Evolutionary conservation across 257 asterid species (phyloP).

Genomic region (Solanum bulbocastanum): DNA sequence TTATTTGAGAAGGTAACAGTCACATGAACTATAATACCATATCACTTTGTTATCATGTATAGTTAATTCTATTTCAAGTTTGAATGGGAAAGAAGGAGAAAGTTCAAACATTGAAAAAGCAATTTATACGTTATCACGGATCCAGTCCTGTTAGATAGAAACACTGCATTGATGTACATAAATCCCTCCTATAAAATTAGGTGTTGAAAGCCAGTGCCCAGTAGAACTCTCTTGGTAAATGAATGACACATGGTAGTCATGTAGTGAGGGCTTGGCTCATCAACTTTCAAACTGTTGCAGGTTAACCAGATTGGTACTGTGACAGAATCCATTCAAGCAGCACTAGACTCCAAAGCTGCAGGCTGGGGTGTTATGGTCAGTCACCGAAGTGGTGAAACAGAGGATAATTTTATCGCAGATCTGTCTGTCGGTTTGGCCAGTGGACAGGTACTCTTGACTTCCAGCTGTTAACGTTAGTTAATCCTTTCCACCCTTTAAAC

Average conservation of each 20-base stretch:
- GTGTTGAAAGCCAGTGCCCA: neutral
- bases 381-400: constrained; percentile 99
- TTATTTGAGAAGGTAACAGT: neutral
- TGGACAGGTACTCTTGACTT: constrained; percentile 59
- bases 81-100: neutral
- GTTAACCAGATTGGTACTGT: constrained; percentile 96
- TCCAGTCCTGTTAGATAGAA: neutral
- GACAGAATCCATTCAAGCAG: constrained; percentile 97
- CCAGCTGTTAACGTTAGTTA: neutral
- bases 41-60: neutral
- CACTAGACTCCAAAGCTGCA: constrained; percentile 95
- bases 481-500: neutral
- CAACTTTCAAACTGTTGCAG: constrained; percentile 24
- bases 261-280: neutral
- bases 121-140: neutral
- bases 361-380: constrained; percentile 99
- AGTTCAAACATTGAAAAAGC: neutral
- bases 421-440: constrained; percentile 94
- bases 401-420: constrained; percentile 97
- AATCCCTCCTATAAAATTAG: neutral
- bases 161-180: neutral
- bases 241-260: neutral
- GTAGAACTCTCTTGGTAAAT: neutral
- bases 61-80: neutral
- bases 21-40: neutral